Conservation (phyloP, 352 stramenopile genomes). For the Pythium apleroticum region DNA sequence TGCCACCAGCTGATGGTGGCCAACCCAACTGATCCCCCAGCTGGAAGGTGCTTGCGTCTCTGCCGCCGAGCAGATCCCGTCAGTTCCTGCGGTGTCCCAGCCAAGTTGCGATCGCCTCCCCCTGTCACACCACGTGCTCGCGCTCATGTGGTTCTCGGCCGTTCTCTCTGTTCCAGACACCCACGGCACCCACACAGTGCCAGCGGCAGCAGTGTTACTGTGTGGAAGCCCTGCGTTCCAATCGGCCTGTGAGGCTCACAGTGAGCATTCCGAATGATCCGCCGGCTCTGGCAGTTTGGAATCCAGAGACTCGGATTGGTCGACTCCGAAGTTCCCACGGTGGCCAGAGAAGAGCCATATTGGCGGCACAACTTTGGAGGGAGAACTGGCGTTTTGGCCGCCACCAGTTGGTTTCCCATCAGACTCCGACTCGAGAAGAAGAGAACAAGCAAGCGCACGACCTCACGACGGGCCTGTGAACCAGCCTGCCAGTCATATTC, state of each 20-base stretch:
- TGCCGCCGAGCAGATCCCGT: not conserved
- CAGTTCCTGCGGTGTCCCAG: not conserved
- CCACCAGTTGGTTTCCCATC: constrained; percentile 24
- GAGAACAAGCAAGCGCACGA: constrained; percentile 25
- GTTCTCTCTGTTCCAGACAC: not conserved
- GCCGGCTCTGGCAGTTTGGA: not conserved
- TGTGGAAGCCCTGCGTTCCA: not conserved
- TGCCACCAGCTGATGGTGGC: not conserved
- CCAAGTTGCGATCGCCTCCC: not conserved
- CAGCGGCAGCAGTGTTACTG: not conserved
- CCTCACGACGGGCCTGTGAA: constrained; percentile 7
- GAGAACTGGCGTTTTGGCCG: constrained; percentile 11
- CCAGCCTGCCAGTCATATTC: constrained; percentile 22
- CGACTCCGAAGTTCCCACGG: not conserved
- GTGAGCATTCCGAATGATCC: too few relatives aligned
- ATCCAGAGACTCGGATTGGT: not conserved
- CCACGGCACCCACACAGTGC: not conserved
- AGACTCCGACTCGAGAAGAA: constrained; percentile 25
- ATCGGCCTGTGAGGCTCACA: not conserved
- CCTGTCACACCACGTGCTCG: not conserved
- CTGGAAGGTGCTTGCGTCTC: constrained; percentile 6
- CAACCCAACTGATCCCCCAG: constrained; percentile 7
- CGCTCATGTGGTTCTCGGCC: not conserved
- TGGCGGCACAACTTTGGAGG: not conserved
- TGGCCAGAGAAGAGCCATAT: constrained; percentile 10